Conservation (phyloP, 2,329 filamentous ascomycete genomes). For the Elsinoe fawcettii region DNA sequence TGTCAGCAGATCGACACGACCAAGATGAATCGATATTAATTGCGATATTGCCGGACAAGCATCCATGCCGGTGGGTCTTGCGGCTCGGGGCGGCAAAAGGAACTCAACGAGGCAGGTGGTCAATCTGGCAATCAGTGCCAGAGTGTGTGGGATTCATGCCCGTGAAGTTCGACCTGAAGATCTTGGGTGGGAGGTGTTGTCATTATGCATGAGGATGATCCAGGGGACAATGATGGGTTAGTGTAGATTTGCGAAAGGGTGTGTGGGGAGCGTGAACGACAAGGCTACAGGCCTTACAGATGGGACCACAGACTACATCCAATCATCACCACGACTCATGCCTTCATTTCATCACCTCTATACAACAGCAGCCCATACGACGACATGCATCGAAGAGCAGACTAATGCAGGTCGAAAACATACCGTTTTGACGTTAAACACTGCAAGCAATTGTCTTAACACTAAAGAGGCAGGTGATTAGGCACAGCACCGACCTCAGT, state of each 20-base stretch:
- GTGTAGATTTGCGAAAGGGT: neutral
- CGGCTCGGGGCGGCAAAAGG: conserved; percentile 9
- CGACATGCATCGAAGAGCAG: neutral
- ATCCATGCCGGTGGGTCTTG: conserved; percentile 4
- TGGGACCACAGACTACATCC: neutral
- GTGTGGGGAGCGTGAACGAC: neutral
- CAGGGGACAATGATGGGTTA: neutral
- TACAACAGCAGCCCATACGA: neutral
- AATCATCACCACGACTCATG: neutral
- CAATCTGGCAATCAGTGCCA: neutral
- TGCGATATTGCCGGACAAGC: neutral
- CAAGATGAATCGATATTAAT: neutral
- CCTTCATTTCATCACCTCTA: conserved; percentile 2
- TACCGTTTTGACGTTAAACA: neutral
- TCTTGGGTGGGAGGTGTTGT: neutral
- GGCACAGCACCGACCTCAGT: neutral
- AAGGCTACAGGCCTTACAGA: neutral
- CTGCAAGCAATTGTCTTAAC: neutral
- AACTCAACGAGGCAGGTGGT: conserved; percentile 5
- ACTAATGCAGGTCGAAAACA: conserved; percentile 12
- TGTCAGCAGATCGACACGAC: conserved; percentile 1
- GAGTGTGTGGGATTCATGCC: neutral
- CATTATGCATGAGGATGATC: conserved; percentile 2
- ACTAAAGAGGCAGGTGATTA: conserved; percentile 8
- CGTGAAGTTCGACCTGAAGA: conserved; percentile 2